Evolutionary conservation across 2,329 filamentous ascomycete genomes (phyloP).

Genomic region (Verticillium zaregamsianum): DNA sequence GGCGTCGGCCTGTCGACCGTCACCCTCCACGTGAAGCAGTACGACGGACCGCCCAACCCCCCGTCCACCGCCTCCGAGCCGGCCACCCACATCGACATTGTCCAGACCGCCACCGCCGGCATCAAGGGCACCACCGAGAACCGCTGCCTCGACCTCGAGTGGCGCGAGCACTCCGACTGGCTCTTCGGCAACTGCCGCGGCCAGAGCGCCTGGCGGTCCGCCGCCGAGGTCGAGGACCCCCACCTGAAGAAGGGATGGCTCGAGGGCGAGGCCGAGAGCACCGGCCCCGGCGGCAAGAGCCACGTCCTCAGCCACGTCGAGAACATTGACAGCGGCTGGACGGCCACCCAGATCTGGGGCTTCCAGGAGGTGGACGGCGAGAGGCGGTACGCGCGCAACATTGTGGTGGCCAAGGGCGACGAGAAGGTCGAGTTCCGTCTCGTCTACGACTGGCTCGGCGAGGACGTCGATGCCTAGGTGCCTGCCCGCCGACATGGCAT

Average conservation of each 20-base stretch:
- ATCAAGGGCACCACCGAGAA: constrained; percentile 60
- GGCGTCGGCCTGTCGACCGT: constrained; percentile 66
- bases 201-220: constrained; percentile 45
- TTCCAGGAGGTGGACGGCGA: constrained; percentile 51
- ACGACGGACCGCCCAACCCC: constrained; percentile 36
- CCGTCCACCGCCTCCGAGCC: constrained; percentile 33
- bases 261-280: constrained; percentile 46
- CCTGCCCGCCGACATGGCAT: background rate
- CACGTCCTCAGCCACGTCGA: constrained; percentile 62
- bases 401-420: constrained; percentile 47
- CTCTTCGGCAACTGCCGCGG: constrained; percentile 73
- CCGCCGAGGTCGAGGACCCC: constrained; percentile 48
- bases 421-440: constrained; percentile 47
- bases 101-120: constrained; percentile 67
- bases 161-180: constrained; percentile 68
- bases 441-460: constrained; percentile 48
- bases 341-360: constrained; percentile 55
- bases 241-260: constrained; percentile 57
- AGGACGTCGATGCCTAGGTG: constrained; percentile 3
- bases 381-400: constrained; percentile 48
- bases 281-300: constrained; percentile 53
- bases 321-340: constrained; percentile 49
- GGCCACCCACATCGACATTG: constrained; percentile 63
- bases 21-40: constrained; percentile 59
- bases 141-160: constrained; percentile 46